Conservation (phyloP, 2,329 filamentous ascomycete species). For the Lachnellula suecica region DNA sequence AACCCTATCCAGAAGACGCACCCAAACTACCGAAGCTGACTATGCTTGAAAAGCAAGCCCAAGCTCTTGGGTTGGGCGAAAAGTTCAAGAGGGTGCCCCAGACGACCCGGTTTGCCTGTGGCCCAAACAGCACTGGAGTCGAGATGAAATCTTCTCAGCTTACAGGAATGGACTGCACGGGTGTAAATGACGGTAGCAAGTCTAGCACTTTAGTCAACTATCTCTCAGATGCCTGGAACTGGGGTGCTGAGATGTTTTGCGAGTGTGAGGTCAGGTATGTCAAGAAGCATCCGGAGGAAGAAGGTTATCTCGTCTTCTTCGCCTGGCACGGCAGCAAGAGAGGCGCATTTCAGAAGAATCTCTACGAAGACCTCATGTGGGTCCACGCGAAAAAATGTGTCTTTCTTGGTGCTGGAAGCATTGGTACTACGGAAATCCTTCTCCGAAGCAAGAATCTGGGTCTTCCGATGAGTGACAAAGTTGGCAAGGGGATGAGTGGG, state of each 20-base stretch:
- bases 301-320: conserved; percentile 64
- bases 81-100: conserved; percentile 58
- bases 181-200: conserved; percentile 67
- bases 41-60: conserved; percentile 56
- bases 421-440: conserved; percentile 66
- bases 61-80: conserved; percentile 46
- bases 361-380: conserved; percentile 64
- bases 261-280: conserved; percentile 66
- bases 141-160: conserved; percentile 59
- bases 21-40: conserved; percentile 57
- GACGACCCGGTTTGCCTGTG: conserved; percentile 62
- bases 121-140: conserved; percentile 62
- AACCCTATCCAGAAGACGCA: conserved; percentile 56
- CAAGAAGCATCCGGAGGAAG: conserved; percentile 46
- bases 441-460: conserved; percentile 60
- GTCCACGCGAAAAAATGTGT: conserved; percentile 64
- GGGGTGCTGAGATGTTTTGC: conserved; percentile 71
- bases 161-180: conserved; percentile 62
- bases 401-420: conserved; percentile 63
- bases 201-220: conserved; percentile 67
- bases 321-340: conserved; percentile 61
- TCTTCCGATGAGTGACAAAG: conserved; percentile 52
- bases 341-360: conserved; percentile 51
- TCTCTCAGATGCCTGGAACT: conserved; percentile 68
- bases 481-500: conserved; percentile 62